Percentiles rank a stretch among this genome's conserved stretches.
phyloP scores from a whole-genome alignment of 2,329 filamentous ascomycete species.

The Scopulariopsis brevicaulis region DNA sequence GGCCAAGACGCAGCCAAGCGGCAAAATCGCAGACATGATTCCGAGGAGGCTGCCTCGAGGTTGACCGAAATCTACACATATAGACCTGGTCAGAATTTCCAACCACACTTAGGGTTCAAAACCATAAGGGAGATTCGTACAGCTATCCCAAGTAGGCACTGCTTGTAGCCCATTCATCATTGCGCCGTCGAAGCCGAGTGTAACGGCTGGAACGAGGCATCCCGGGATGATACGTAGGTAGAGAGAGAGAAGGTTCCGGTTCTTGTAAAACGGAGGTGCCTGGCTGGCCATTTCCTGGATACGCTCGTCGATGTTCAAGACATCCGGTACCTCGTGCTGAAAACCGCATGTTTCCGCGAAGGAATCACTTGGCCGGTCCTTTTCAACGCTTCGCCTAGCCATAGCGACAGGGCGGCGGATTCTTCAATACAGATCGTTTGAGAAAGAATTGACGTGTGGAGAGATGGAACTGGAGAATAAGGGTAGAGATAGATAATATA shows the following conservation, averaged over 20 bases:
- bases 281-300: not conserved
- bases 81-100: not conserved
- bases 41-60: conserved; percentile 18
- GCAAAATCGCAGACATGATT: conserved; percentile 29
- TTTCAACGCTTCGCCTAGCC: not conserved
- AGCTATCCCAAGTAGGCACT: conserved; percentile 27
- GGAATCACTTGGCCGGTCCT: not conserved
- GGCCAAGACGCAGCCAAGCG: conserved; percentile 30
- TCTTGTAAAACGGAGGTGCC: not conserved
- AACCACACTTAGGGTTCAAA: not conserved
- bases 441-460: too few species aligned
- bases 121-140: not conserved
- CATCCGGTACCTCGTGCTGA: not conserved
- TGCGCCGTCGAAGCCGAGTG: conserved; percentile 35
- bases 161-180: conserved; percentile 38
- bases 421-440: too few species aligned
- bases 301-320: conserved; percentile 1
- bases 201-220: conserved; percentile 22
- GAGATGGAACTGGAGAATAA: too few species aligned
- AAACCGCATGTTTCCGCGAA: not conserved
- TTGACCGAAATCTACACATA: conserved; percentile 15
- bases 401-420: too few species aligned
- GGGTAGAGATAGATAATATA: too few species aligned
- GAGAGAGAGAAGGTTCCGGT: conserved; percentile 7
- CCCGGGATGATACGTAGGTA: conserved; percentile 21